Percentiles rank a stretch among this genome's conserved stretches.
Conservation (phyloP, 2,329 filamentous ascomycete genomes). For the Clonostachys byssicola region DNA sequence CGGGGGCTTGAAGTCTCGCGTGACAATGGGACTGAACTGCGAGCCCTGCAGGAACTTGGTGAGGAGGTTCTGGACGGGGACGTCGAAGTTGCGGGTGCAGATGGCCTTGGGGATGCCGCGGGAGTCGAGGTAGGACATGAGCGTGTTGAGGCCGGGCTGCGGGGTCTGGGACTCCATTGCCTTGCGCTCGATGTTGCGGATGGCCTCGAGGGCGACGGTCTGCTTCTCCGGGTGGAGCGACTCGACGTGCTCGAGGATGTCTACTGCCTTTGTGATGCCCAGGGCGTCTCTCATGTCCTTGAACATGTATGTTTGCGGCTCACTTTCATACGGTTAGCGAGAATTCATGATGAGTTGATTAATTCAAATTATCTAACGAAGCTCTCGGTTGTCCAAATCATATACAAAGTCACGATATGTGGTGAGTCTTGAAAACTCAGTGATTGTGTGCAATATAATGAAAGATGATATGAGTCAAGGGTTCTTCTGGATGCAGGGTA, state of each 20-base stretch:
- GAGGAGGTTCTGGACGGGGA: slow-evolving; percentile 71
- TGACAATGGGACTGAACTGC: slow-evolving; percentile 75
- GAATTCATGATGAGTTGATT: not conserved
- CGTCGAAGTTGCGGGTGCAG: slow-evolving; percentile 91
- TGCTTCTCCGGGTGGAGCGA: slow-evolving; percentile 58
- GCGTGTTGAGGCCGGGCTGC: slow-evolving; percentile 70
- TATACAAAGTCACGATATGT: not conserved
- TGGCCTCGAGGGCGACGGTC: slow-evolving; percentile 63
- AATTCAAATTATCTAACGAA: not conserved
- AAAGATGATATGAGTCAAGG: too few relatives aligned
- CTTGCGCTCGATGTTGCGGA: slow-evolving; percentile 73
- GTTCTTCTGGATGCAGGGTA: too few relatives aligned
- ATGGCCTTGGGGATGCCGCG: slow-evolving; percentile 71
- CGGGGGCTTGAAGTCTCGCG: slow-evolving; percentile 75
- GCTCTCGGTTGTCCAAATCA: not conserved
- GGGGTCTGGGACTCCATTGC: slow-evolving; percentile 79
- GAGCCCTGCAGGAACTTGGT: slow-evolving; percentile 66
- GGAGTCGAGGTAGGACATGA: slow-evolving; percentile 80
- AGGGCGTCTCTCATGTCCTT: slow-evolving; percentile 75
- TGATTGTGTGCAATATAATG: not conserved
- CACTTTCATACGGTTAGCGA: slow-evolving; percentile 37
- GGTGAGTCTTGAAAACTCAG: not conserved
- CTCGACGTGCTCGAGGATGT: slow-evolving; percentile 90
- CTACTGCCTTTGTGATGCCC: slow-evolving; percentile 64
- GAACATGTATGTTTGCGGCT: slow-evolving; percentile 97